Conservation (phyloP, 345 rosid genomes). For the Acer saccharum region DNA sequence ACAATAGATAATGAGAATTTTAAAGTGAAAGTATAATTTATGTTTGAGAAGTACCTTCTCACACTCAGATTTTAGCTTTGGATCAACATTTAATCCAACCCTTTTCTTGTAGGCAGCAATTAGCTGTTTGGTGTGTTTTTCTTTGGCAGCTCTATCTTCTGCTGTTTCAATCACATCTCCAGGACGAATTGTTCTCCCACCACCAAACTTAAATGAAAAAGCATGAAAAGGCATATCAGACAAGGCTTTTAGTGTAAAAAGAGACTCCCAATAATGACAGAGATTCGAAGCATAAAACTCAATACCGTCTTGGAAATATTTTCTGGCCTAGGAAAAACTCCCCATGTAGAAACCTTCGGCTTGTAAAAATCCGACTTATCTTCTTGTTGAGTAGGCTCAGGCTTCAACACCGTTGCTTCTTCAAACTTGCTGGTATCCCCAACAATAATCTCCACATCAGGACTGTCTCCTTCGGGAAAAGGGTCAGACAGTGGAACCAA, state of each 20-base stretch:
- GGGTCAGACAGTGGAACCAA: constrained; percentile 59
- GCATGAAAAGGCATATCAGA: constrained; percentile 17
- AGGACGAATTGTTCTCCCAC: constrained; percentile 76
- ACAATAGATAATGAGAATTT: too few relatives aligned
- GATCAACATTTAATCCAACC: constrained; percentile 66
- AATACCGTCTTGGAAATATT: constrained; percentile 78
- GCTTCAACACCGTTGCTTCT: constrained; percentile 24
- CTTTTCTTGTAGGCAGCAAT: constrained; percentile 71
- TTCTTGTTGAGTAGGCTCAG: constrained; percentile 36
- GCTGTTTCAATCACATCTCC: constrained; percentile 81
- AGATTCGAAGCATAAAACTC: constrained; percentile 4
- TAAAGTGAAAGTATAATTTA: constrained; percentile 8
- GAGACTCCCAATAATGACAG: background rate
- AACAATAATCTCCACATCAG: constrained; percentile 85
- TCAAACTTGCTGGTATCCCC: constrained; percentile 69
- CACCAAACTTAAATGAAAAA: constrained; percentile 62
- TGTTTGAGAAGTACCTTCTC: constrained; percentile 55
- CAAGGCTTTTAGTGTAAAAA: constrained; percentile 2
- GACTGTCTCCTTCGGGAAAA: constrained; percentile 59
- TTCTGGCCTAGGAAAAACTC: constrained; percentile 86
- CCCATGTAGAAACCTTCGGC: constrained; percentile 93
- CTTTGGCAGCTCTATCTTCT: constrained; percentile 75
- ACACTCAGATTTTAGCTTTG: constrained; percentile 73
- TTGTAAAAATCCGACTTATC: constrained; percentile 59
- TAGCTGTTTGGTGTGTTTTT: constrained; percentile 57